phyloP scores from a whole-genome alignment of 768 basidiomycete species.

The Termitomyces sp. region DNA sequence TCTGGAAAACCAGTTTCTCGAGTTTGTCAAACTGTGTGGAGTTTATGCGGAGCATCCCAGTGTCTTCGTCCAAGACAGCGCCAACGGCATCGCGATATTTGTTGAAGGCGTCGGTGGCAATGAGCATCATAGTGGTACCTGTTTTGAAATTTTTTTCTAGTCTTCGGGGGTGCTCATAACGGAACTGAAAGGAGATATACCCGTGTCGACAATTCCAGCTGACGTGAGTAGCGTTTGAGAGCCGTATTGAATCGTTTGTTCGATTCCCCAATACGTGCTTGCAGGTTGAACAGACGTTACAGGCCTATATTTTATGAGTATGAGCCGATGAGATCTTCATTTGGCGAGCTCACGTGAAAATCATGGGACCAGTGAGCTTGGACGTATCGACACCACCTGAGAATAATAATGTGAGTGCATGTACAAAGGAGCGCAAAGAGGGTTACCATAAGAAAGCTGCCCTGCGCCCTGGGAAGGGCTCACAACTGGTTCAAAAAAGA shows the following conservation, averaged over 20 bases:
- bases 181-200: slow-evolving; percentile 13
- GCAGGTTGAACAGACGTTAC: slow-evolving; percentile 41
- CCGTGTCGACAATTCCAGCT: slow-evolving; percentile 61
- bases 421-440: slow-evolving; percentile 15
- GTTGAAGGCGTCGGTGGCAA: slow-evolving; percentile 39
- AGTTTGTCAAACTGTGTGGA: slow-evolving; percentile 41
- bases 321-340: not conserved
- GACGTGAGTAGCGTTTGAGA: slow-evolving; percentile 33
- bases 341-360: slow-evolving; percentile 28
- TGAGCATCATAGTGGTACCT: slow-evolving; percentile 45
- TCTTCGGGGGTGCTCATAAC: not conserved
- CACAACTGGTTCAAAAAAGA: slow-evolving; percentile 44
- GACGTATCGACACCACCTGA: not conserved
- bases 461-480: slow-evolving; percentile 34
- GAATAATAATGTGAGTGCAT: not conserved
- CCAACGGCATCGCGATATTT: slow-evolving; percentile 41
- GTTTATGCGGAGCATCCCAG: slow-evolving; percentile 50
- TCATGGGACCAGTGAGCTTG: slow-evolving; percentile 36
- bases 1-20: slow-evolving; percentile 49
- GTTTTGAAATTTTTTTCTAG: not conserved
- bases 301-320: slow-evolving; percentile 22
- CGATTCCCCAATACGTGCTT: slow-evolving; percentile 51
- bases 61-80: slow-evolving; percentile 28
- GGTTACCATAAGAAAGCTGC: slow-evolving; percentile 51
- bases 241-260: slow-evolving; percentile 50